phyloP scores from a whole-genome alignment of 257 asterid species.

The Gentiana straminea region DNA sequence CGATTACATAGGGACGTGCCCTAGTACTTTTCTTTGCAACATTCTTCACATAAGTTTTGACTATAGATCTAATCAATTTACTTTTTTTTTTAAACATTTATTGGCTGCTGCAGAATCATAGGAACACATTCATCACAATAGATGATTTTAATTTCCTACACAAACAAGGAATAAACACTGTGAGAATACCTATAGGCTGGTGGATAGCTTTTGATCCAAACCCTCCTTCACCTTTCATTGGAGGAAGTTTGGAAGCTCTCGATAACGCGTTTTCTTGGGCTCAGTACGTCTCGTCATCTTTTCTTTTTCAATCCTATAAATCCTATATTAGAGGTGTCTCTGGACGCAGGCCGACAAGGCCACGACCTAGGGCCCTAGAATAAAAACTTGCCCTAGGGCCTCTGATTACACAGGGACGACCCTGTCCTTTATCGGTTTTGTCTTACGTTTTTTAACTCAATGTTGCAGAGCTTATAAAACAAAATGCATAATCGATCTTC shows the following conservation, averaged over 20 bases:
- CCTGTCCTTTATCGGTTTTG: background rate
- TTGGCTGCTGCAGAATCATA: conserved; percentile 51
- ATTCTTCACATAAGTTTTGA: too few relatives aligned
- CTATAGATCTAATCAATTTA: too few relatives aligned
- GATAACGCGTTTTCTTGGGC: conserved; percentile 91
- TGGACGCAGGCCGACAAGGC: too few relatives aligned
- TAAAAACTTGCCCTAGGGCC: too few relatives aligned
- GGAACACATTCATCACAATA: conserved; percentile 51
- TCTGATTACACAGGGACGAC: too few relatives aligned
- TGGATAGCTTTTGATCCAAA: conserved; percentile 72
- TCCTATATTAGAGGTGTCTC: too few relatives aligned
- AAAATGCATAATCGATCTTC: conserved; percentile 80
- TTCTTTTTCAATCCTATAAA: background rate
- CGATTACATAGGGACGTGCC: too few relatives aligned
- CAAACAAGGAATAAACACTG: conserved; percentile 64
- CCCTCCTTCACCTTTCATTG: conserved; percentile 70
- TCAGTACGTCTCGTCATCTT: conserved; percentile 33
- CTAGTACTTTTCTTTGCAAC: too few relatives aligned
- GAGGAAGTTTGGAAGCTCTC: conserved; percentile 63
- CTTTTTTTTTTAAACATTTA: background rate
- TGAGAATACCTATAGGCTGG: conserved; percentile 92
- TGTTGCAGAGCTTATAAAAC: conserved; percentile 45
- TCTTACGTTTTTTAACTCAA: conserved; percentile 7
- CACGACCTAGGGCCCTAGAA: too few relatives aligned
- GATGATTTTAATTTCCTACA: conserved; percentile 63